Percentiles rank a stretch among this genome's conserved stretches.
phyloP scores from a whole-genome alignment of 371 early-diverging fungal genomes.

The Syncephalastrum contaminatum region DNA sequence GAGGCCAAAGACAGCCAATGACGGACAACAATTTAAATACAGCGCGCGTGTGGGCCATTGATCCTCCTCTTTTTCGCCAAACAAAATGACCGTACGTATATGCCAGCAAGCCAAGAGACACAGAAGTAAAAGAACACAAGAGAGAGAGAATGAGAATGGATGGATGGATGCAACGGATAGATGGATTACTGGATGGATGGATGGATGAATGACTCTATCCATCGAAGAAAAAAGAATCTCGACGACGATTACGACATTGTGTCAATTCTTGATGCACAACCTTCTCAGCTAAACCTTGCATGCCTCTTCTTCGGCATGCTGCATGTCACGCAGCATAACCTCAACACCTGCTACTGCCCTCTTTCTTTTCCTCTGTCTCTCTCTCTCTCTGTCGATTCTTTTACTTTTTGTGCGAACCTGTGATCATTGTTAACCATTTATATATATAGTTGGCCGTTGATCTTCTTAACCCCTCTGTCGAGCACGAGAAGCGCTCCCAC shows the following conservation, averaged over 20 bases:
- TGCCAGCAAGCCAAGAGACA: slow-evolving; percentile 2
- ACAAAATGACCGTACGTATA: slow-evolving; percentile 15
- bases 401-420: background rate
- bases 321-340: background rate
- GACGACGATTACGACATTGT: slow-evolving; percentile 3
- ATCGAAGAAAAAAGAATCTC: background rate
- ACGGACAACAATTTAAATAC: too few species aligned
- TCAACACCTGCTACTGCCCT: background rate
- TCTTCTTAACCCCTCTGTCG: slow-evolving; percentile 96
- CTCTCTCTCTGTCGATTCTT: slow-evolving; percentile 4
- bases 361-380: background rate
- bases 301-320: background rate
- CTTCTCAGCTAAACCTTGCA: slow-evolving; percentile 1
- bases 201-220: background rate
- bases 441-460: slow-evolving; percentile 91
- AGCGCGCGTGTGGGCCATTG: too few species aligned
- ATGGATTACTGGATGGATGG: slow-evolving; percentile 20
- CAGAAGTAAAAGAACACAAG: slow-evolving; percentile 5
- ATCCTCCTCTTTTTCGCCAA: too few species aligned
- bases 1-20: too few species aligned
- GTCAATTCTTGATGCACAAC: background rate
- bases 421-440: background rate
- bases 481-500: slow-evolving; percentile 91
- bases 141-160: slow-evolving; percentile 3
- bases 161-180: slow-evolving; percentile 9